Conservation (phyloP, 805 yeast genomes). For the Candida golubevii region DNA sequence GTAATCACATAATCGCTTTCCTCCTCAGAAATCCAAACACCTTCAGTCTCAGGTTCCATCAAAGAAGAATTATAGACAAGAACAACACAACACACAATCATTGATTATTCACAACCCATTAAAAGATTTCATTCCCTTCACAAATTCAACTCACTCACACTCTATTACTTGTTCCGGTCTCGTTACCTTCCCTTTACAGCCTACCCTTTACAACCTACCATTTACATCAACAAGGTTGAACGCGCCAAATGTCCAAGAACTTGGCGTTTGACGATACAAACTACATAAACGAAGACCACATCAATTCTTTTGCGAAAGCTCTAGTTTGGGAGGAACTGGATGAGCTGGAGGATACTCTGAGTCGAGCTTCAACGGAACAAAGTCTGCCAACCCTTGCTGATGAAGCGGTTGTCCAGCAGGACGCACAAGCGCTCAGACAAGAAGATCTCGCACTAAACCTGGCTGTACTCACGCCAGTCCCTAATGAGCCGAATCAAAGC, state of each 20-base stretch:
- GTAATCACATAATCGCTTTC: neutral
- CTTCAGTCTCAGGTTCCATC: too few relatives aligned
- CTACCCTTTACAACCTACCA: too few relatives aligned
- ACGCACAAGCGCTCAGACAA: constrained; percentile 5
- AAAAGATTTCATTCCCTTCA: neutral
- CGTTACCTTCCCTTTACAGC: too few relatives aligned
- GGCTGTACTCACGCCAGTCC: constrained; percentile 8
- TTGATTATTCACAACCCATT: too few relatives aligned
- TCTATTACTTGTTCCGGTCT: too few relatives aligned
- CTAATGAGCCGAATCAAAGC: neutral
- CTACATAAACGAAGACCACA: constrained; percentile 33
- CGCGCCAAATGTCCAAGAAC: neutral
- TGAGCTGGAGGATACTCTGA: constrained; percentile 6
- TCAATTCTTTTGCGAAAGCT: constrained; percentile 38
- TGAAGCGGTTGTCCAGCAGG: constrained; percentile 3
- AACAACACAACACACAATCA: too few relatives aligned
- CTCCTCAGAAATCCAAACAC: neutral
- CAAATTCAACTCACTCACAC: neutral
- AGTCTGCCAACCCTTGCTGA: constrained; percentile 6
- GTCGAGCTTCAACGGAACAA: constrained; percentile 5
- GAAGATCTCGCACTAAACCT: constrained; percentile 5
- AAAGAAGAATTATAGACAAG: too few relatives aligned
- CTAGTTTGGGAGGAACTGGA: constrained; percentile 34
- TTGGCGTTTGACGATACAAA: constrained; percentile 21
- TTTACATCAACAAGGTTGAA: too few relatives aligned